Evolutionary conservation across 768 basidiomycete species (phyloP).

Genomic region (Boletus edulis): DNA sequence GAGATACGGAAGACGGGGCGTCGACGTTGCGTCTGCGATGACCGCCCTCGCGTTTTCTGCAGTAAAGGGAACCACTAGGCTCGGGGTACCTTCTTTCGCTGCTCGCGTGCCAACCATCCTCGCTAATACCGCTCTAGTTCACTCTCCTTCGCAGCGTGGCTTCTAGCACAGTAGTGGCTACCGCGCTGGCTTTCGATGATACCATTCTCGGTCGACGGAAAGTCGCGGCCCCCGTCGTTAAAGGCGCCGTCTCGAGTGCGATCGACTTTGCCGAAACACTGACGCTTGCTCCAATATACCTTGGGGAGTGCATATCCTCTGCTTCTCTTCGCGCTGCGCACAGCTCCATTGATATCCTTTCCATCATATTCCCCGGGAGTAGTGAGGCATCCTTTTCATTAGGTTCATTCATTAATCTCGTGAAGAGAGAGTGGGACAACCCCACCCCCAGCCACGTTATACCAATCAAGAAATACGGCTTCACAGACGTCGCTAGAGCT

Average conservation of each 20-base stretch:
- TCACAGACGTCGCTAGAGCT: slow-evolving; percentile 65
- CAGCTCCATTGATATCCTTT: slow-evolving; percentile 71
- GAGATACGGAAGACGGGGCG: slow-evolving; percentile 49
- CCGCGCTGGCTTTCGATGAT: slow-evolving; percentile 60
- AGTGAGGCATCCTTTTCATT: slow-evolving; percentile 82
- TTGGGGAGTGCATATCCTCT: slow-evolving; percentile 74
- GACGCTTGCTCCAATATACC: slow-evolving; percentile 69
- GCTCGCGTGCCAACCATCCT: slow-evolving; percentile 1
- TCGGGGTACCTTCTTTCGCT: slow-evolving; percentile 49
- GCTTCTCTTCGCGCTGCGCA: slow-evolving; percentile 74
- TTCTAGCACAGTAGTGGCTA: slow-evolving; percentile 54
- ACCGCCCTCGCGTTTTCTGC: slow-evolving; percentile 65
- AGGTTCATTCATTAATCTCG: slow-evolving; percentile 74
- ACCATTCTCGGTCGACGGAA: slow-evolving; percentile 62
- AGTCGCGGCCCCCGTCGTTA: slow-evolving; percentile 56
- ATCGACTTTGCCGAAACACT: slow-evolving; percentile 68
- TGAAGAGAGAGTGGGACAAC: slow-evolving; percentile 73
- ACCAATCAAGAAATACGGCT: slow-evolving; percentile 59
- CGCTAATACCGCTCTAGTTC: slow-evolving; percentile 48
- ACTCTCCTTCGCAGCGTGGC: slow-evolving; percentile 62
- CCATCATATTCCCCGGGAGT: slow-evolving; percentile 69
- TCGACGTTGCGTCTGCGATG: slow-evolving; percentile 65
- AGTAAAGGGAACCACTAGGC: slow-evolving; percentile 62
- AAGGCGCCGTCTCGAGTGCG: slow-evolving; percentile 56
- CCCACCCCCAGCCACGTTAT: slow-evolving; percentile 49